These are phyloP conservation scores for Cryphonectria naterciae DNA, from an alignment of 2,329 filamentous ascomycete species.

Conservation along the genomic window DNA sequence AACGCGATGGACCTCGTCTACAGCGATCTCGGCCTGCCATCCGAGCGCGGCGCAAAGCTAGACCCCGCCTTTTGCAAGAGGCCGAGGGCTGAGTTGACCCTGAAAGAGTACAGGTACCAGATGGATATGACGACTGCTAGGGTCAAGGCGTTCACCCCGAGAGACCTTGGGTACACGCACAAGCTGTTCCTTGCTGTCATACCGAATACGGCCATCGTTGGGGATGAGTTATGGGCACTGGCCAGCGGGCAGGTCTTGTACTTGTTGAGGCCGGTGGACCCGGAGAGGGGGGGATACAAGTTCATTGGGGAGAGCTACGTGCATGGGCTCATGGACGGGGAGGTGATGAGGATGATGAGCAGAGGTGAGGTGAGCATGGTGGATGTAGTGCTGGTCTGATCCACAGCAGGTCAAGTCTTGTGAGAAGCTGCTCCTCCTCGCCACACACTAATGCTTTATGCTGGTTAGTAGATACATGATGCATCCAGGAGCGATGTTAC, in stretches of 20 bases:
- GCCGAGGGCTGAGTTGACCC: conserved; percentile 1
- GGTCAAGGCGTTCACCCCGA: neutral
- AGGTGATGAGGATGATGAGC: neutral
- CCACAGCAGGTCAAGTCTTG: neutral
- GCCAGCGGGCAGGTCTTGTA: neutral
- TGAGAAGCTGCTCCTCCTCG: neutral
- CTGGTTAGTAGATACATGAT: neutral
- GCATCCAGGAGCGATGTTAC: neutral
- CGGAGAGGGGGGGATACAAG: neutral
- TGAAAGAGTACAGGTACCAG: conserved; percentile 4
- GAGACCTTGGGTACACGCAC: neutral
- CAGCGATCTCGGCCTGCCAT: neutral
- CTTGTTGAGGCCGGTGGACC: conserved; percentile 4
- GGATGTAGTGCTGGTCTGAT: conserved; percentile 10
- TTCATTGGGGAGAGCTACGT: neutral
- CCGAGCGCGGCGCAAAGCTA: conserved; percentile 2
- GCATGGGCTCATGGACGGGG: neutral
- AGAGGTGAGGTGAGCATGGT: conserved; percentile 1
- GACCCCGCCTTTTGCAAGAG: conserved; percentile 3
- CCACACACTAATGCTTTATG: neutral
- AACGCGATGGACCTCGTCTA: conserved; percentile 2
- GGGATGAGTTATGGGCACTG: conserved; percentile 2
- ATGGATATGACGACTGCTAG: neutral
- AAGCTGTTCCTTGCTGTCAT: conserved; percentile 1
- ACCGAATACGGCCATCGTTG: conserved; percentile 3